Percentiles rank a stretch among this genome's conserved stretches.
Evolutionary conservation across 768 basidiomycete species (phyloP).

Genomic region (Termitomyces sp.): DNA sequence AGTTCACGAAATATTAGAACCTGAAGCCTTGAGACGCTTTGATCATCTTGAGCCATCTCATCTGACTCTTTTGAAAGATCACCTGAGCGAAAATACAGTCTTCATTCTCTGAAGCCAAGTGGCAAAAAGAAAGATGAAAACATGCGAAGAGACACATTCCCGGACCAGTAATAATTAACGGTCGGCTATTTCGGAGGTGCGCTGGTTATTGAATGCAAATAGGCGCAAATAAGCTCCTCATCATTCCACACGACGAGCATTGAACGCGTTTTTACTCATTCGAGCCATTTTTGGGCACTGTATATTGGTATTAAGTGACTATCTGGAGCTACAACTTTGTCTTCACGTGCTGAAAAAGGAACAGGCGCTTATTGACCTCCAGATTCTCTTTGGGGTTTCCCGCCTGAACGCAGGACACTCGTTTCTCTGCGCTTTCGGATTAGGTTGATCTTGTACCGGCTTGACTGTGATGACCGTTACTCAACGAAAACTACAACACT

Average conservation of each 20-base stretch:
- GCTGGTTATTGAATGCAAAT: conserved; percentile 2
- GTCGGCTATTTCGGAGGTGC: conserved; percentile 2
- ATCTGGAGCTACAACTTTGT: not conserved
- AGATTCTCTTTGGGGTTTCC: not conserved
- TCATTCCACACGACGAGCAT: conserved; percentile 7
- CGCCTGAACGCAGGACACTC: not conserved
- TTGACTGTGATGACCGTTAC: conserved; percentile 53
- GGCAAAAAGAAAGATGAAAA: too few species aligned
- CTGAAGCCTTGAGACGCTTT: too few species aligned
- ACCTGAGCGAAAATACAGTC: too few species aligned
- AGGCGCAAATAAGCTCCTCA: conserved; percentile 9
- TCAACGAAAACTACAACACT: conserved; percentile 60
- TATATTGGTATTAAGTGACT: not conserved
- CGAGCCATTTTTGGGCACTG: not conserved
- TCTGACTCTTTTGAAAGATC: too few species aligned
- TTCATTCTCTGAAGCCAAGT: too few species aligned
- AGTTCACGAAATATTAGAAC: too few species aligned
- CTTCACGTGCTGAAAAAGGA: not conserved
- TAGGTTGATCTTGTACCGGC: not conserved
- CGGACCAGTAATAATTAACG: too few species aligned
- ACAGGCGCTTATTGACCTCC: conserved; percentile 4
- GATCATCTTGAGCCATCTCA: too few species aligned
- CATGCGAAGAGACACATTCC: too few species aligned
- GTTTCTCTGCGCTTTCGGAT: not conserved
- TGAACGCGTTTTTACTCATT: conserved; percentile 2